phyloP scores from a whole-genome alignment of 169 alveolate genomes.

The Eimeria brunetti region DNA sequence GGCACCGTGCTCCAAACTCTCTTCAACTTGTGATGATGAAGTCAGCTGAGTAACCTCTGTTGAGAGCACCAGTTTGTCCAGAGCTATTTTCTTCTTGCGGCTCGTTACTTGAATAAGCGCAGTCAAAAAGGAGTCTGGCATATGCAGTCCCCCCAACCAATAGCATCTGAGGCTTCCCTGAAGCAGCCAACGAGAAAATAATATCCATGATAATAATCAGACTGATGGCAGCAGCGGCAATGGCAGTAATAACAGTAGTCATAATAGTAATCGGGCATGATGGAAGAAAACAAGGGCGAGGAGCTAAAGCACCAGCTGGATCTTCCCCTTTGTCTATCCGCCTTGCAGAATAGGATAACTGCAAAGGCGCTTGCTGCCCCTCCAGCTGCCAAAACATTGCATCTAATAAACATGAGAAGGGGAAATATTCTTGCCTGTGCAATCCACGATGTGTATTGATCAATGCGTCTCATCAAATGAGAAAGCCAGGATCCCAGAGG shows the following conservation, averaged over 20 bases:
- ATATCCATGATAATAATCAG: no score
- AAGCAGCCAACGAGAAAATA: neutral
- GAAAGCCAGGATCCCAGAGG: conserved; percentile 95
- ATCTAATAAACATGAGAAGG: neutral
- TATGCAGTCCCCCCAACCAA: conserved; percentile 97
- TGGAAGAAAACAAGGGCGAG: neutral
- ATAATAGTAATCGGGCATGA: no score
- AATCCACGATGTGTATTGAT: conserved; percentile 91
- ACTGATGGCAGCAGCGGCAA: no score
- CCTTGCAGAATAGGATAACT: neutral
- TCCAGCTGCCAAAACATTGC: no score
- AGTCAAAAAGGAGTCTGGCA: conserved; percentile 94
- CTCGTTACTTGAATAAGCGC: conserved; percentile 95
- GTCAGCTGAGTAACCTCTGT: conserved; percentile 90
- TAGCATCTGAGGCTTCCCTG: conserved; percentile 93
- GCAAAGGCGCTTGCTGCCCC: neutral
- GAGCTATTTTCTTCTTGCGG: conserved; percentile 94
- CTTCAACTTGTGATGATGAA: conserved; percentile 88
- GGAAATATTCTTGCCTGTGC: conserved; percentile 35
- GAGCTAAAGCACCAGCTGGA: neutral
- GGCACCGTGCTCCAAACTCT: conserved; percentile 92
- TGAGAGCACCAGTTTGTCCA: conserved; percentile 94
- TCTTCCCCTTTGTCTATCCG: neutral
- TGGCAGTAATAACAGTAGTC: neutral
- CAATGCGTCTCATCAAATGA: conserved; percentile 89